phyloP scores from a whole-genome alignment of 1,139 yeast species.

The Lodderomyces elongisporus region DNA sequence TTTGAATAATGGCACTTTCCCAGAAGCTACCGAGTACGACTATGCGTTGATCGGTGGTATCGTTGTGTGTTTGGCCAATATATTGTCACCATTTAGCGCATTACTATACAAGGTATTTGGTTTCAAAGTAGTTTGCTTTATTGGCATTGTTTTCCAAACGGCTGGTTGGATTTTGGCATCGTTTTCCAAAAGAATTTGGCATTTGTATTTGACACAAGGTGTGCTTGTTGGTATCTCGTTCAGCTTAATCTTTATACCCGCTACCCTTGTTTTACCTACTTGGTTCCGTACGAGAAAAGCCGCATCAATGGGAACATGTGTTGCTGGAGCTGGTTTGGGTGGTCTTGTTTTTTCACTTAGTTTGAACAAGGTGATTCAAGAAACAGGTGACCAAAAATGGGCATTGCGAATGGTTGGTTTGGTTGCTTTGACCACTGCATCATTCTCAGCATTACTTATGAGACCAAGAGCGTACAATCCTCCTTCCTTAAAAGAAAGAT shows the following conservation, averaged over 20 bases:
- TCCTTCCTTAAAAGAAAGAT: slow-evolving; percentile 20
- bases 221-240: slow-evolving; percentile 58
- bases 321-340: slow-evolving; percentile 63
- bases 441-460: slow-evolving; percentile 32
- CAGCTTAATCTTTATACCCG: slow-evolving; percentile 57
- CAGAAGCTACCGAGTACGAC: slow-evolving; percentile 54
- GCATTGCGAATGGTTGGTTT: slow-evolving; percentile 59
- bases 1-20: slow-evolving; percentile 39
- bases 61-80: slow-evolving; percentile 54
- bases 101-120: slow-evolving; percentile 33
- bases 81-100: slow-evolving; percentile 50
- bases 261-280: slow-evolving; percentile 51
- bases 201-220: slow-evolving; percentile 68
- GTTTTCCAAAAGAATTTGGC: slow-evolving; percentile 57
- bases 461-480: slow-evolving; percentile 35
- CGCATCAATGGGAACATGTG: slow-evolving; percentile 57
- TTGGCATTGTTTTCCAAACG: slow-evolving; percentile 51
- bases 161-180: slow-evolving; percentile 62
- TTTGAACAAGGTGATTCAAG: slow-evolving; percentile 41
- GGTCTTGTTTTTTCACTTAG: slow-evolving; percentile 53
- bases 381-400: slow-evolving; percentile 59
- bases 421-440: slow-evolving; percentile 39
- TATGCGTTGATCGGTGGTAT: slow-evolving; percentile 70
- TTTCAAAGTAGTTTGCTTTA: slow-evolving; percentile 27
- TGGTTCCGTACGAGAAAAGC: slow-evolving; percentile 59